Conservation (phyloP, 495 filamentous ascomycete genomes). For the Penicillium paradoxum region DNA sequence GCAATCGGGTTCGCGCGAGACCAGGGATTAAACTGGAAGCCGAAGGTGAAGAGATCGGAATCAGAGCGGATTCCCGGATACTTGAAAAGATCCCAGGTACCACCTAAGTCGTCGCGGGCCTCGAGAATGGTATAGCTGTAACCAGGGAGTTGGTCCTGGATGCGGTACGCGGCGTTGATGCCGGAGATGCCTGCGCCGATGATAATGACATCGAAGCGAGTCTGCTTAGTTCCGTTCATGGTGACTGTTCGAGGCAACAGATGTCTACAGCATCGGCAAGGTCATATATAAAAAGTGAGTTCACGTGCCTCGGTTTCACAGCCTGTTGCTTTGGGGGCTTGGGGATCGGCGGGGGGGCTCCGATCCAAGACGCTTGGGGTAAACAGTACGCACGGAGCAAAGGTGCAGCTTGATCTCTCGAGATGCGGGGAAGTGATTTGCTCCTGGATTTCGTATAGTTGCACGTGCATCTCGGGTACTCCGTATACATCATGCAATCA, state of each 20-base stretch:
- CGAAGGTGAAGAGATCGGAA: slow-evolving; percentile 62
- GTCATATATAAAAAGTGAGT: background rate
- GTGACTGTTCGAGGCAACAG: background rate
- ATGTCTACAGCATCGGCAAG: background rate
- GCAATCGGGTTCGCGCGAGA: slow-evolving; percentile 54
- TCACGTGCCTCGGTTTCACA: slow-evolving; percentile 34
- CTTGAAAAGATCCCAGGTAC: slow-evolving; percentile 69
- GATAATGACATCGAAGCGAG: slow-evolving; percentile 58
- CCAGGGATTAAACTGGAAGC: slow-evolving; percentile 68
- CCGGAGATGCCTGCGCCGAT: slow-evolving; percentile 72
- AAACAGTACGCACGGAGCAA: background rate
- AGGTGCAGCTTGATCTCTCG: background rate
- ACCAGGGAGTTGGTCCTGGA: slow-evolving; percentile 55
- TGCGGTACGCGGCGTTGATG: slow-evolving; percentile 67
- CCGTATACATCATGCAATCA: too few species aligned
- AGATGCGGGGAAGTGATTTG: background rate
- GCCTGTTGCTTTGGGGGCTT: background rate
- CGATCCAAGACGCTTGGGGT: background rate
- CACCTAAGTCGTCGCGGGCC: slow-evolving; percentile 53
- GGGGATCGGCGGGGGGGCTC: slow-evolving; percentile 1
- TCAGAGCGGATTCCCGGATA: slow-evolving; percentile 68
- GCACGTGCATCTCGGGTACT: too few species aligned
- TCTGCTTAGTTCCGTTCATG: slow-evolving; percentile 21
- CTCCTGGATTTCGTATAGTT: too few species aligned
- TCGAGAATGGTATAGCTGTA: slow-evolving; percentile 59